These are phyloP conservation scores for Hygrophoropsis aurantiaca DNA, from an alignment of 768 basidiomycete genomes.

Conservation along the genomic window DNA sequence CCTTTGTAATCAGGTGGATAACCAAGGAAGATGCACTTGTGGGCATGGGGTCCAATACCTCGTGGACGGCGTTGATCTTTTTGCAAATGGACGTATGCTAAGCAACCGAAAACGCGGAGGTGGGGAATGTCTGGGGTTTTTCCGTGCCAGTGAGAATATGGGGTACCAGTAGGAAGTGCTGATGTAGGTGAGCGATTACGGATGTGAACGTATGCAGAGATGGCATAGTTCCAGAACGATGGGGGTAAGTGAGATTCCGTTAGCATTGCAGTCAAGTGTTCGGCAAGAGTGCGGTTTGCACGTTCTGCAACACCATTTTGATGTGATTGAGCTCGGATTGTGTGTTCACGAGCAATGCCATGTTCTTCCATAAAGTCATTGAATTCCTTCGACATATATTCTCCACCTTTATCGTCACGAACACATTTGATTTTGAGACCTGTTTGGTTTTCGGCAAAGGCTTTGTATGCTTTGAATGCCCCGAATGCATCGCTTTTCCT, in stretches of 20 bases:
- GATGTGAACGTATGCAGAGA: slow-evolving; percentile 20
- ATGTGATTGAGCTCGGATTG: slow-evolving; percentile 26
- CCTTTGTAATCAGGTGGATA: slow-evolving; percentile 32
- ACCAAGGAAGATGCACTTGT: slow-evolving; percentile 38
- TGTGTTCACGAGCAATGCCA: no score
- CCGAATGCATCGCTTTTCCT: slow-evolving; percentile 21
- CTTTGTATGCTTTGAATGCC: slow-evolving; percentile 28
- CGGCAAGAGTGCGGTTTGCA: slow-evolving; percentile 34
- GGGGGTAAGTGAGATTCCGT: no score
- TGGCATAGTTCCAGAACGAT: slow-evolving; percentile 22
- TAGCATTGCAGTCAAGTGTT: slow-evolving; percentile 33
- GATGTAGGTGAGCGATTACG: slow-evolving; percentile 20
- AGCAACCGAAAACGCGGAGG: slow-evolving; percentile 20
- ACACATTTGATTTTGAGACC: slow-evolving; percentile 13
- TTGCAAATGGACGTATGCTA: slow-evolving; percentile 20
- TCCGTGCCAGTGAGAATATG: slow-evolving; percentile 17
- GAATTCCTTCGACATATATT: slow-evolving; percentile 19
- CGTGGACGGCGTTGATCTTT: slow-evolving; percentile 18
- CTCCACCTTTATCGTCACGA: slow-evolving; percentile 25
- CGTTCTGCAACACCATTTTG: slow-evolving; percentile 46
- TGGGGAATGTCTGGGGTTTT: slow-evolving; percentile 17
- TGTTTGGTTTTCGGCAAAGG: slow-evolving; percentile 26
- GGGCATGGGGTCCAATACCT: slow-evolving; percentile 22
- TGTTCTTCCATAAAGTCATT: no score
- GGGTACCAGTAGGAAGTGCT: slow-evolving; percentile 18